Evolutionary conservation across 2,329 filamentous ascomycete species (phyloP).

Genomic region (Fusarium robinianum): DNA sequence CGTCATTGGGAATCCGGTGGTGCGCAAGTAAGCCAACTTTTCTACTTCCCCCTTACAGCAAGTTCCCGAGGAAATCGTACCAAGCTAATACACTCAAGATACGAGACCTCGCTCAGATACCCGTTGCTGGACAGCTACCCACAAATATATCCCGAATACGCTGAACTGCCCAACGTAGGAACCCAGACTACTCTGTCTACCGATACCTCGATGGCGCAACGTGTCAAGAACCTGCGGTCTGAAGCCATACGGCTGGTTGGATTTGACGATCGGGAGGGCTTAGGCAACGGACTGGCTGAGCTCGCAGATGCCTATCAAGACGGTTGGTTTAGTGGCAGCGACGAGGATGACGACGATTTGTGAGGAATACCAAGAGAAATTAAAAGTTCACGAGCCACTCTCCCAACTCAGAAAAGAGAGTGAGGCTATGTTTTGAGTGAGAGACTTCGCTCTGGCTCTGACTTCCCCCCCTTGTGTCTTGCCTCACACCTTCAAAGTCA

Average conservation of each 20-base stretch:
- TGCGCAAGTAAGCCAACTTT: constrained; percentile 33
- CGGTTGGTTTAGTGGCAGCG: constrained; percentile 80
- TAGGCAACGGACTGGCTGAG: constrained; percentile 80
- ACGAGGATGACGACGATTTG: constrained; percentile 68
- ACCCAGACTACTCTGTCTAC: constrained; percentile 69
- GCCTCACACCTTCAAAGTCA: no score
- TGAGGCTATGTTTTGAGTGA: no score
- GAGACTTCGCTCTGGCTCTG: no score
- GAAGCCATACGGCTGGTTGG: constrained; percentile 66
- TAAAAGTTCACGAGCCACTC: no score
- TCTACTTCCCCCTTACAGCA: neutral
- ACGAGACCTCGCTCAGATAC: constrained; percentile 63
- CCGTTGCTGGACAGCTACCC: constrained; percentile 87
- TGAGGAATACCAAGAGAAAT: constrained; percentile 22
- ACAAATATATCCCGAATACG: constrained; percentile 63
- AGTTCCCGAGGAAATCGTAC: neutral
- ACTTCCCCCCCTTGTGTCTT: no score
- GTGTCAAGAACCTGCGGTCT: constrained; percentile 67
- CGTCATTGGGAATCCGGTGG: constrained; percentile 35
- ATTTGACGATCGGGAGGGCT: constrained; percentile 78
- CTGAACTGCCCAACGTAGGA: constrained; percentile 41
- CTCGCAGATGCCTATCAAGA: constrained; percentile 89
- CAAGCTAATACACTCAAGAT: constrained; percentile 37
- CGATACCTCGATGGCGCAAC: constrained; percentile 71
- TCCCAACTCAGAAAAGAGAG: neutral